Evolutionary conservation across 805 yeast genomes (phyloP), one percentile per base, ranked within the genome.

Genomic region (Monosporozyma aquatica): DNA sequence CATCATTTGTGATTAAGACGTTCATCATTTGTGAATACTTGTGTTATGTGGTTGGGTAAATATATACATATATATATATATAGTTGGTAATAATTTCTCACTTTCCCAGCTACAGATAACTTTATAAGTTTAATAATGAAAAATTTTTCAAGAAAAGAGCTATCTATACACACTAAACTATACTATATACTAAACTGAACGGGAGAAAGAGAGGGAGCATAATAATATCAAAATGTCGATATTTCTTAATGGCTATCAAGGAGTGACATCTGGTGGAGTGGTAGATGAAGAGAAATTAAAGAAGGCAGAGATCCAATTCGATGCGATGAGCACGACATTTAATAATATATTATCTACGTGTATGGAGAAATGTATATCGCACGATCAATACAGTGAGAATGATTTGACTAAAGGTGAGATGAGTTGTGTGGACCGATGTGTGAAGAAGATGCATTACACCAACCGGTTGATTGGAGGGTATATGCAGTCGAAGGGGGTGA

Each of bases 401-500:
- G 97, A 90, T 21, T 67, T 89, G 42, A 78, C 76, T 49, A 87
- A 87, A 54, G 97, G 95, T 28, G 97, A 89, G 58, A 64, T 70
- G 45, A 72, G 76, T 36, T 90, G 97, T 59, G 66, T 85, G 9
- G 95, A 87, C 60, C 69, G 97, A 46, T 89, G 97, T 65, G 90
- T 84, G 35, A 64, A 78, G 48, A 89, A 89, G 61, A 87, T 80
- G 62, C 84, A 87, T 68, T 72, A 72, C 52, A 80, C 87, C 37
- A 87, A 81, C 58, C 61, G 75, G 36, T 57, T 72, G 41, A 66
- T 85, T 24, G 92, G 90, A 0, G 71, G 68, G 13, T 56, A 64
- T 61, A 67, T 71, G 48, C 69, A 70, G 47, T 45, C 56, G 54
- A 67, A 61, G 49, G 64, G 75, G 26, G 62, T 74, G 40, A 64